Evolutionary conservation across 1,284 basidiomycete genomes (phyloP).

Genomic region (Fomitiporia mediterranea): DNA sequence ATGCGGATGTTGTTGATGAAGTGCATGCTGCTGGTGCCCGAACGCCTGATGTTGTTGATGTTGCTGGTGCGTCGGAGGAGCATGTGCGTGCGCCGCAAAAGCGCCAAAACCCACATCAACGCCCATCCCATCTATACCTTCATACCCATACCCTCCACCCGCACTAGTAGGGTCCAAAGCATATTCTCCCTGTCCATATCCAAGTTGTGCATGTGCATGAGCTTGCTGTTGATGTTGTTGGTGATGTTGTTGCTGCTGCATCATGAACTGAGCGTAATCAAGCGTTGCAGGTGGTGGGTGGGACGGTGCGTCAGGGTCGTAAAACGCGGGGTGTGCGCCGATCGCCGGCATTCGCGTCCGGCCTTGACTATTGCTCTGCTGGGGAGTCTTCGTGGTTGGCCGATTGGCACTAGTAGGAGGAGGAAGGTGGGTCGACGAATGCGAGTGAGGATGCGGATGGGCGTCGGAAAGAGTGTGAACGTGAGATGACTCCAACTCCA

Average conservation of each 20-base stretch:
- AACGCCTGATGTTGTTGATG: constrained; percentile 1
- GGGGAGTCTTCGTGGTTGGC: neutral
- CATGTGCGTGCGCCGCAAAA: too few relatives aligned
- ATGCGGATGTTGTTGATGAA: constrained; percentile 10
- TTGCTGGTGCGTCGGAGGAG: neutral
- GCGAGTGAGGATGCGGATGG: neutral
- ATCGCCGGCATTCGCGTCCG: constrained; percentile 6
- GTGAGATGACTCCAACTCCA: neutral
- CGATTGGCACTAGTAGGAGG: neutral
- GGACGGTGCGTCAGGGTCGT: constrained; percentile 9
- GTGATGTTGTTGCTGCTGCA: constrained; percentile 4
- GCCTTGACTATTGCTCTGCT: neutral
- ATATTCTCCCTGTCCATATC: neutral
- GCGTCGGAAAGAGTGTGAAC: neutral
- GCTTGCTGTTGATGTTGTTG: constrained; percentile 8
- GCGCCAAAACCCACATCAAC: neutral
- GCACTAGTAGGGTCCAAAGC: neutral
- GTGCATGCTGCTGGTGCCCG: neutral
- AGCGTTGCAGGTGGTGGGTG: neutral
- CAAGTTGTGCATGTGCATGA: neutral
- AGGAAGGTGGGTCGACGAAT: neutral
- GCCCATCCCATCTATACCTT: neutral
- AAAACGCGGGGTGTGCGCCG: constrained; percentile 7
- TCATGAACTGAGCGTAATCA: constrained; percentile 10
- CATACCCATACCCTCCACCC: neutral